Base-by-base conservation (phyloP, 495 filamentous ascomycete species). In the Penicillium mononematosum region DNA sequence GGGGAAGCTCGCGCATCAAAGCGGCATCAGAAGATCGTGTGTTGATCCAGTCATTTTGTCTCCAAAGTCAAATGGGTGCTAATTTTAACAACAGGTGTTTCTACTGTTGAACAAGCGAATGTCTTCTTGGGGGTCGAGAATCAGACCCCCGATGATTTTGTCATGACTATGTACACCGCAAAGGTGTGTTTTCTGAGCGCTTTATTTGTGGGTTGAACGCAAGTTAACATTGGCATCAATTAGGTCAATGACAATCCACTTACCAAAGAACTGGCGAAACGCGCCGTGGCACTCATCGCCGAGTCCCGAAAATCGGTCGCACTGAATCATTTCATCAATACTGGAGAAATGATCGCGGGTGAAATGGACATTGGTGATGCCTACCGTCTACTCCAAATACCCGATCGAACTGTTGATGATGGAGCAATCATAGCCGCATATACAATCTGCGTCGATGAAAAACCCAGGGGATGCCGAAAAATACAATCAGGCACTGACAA, bases 91-190 rank as follows among this genome's bases (percentile, higher is more conserved):
- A 62, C 48, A 82, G 78, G 73, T 27, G 76, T 88, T n/a, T 73
- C 81, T 32, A 86, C 75, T 16, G 82, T 82, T 49, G 79, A 84
- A 50, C 84, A 88, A 64, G 85, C 85, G 4, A 68, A 85, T 17
- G 66, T 79, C 5, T 88, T 78, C 64, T 71, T 88, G 19, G 83
- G 78, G 31, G 78, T 82, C 9, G 70, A 76, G 41, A 66, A 75
- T 51, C 59, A 68, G n/a, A 80, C 76, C 5, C 56, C 71, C 0
- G 85, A 88, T 64, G 83, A 87, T 24, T 86, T 84, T 56, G 70
- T 88, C 16, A 71, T 80, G 38, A 75, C 84, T 9, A 77, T 85
- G 74, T 84, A 74, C 52, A 80, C 78, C 6, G 63, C 81, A 16
- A 88, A 87, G 75, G 81, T 83, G 67, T 32, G 46, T 17, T 42